These are phyloP conservation scores for Paramecium sexaurelia DNA, from an alignment of 73 alveolate species.

Conservation along the genomic window DNA sequence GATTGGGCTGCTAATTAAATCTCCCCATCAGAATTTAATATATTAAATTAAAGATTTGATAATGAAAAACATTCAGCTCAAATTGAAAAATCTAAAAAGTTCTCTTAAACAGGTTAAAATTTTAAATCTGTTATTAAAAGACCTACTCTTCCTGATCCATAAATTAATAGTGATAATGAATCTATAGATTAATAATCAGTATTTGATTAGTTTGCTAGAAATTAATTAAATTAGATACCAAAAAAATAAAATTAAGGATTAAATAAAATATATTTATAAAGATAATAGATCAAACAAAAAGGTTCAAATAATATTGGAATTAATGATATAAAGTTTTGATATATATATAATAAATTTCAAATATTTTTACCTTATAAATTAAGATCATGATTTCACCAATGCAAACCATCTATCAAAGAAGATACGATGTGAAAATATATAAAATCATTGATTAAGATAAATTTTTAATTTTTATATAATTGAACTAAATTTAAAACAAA, in stretches of 20 bases:
- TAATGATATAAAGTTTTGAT: not conserved
- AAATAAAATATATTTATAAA: conserved; percentile 10
- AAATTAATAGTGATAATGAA: not conserved
- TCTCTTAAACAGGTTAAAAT: conserved; percentile 9
- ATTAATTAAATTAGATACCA: not conserved
- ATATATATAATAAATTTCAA: not conserved
- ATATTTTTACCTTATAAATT: not conserved
- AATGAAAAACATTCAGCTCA: not conserved
- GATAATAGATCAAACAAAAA: not conserved
- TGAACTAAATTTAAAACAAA: no score
- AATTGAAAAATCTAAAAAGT: not conserved
- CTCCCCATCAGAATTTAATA: conserved; percentile 16
- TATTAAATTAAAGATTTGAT: conserved; percentile 13
- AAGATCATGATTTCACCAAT: not conserved
- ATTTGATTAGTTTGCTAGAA: conserved; percentile 16
- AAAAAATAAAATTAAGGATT: not conserved
- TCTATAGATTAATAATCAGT: not conserved
- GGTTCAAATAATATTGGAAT: not conserved
- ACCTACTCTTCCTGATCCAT: conserved; percentile 24
- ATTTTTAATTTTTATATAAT: no score
- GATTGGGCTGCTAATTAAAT: conserved; percentile 40
- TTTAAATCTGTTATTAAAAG: not conserved
- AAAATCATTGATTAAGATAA: no score
- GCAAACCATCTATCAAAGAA: conserved; percentile 4
- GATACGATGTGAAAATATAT: not conserved